A percentile compares a stretch with the other conserved stretches of the same genome.
phyloP scores from a whole-genome alignment of 345 rosid genomes.

The Geranium brycei region DNA sequence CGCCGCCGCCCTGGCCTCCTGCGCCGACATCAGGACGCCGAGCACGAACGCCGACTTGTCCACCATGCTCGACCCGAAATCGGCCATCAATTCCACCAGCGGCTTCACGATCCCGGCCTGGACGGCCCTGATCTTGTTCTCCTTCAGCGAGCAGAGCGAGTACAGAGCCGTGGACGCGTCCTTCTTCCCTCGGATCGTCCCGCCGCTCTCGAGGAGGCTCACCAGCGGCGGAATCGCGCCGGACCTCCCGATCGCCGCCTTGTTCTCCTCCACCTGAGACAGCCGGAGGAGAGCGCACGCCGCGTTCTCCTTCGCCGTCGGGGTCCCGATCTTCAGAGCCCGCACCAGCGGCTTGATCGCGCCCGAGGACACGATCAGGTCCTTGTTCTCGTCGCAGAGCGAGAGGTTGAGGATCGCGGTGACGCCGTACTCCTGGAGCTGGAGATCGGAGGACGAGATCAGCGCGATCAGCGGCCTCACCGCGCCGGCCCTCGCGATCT shows the following conservation, averaged over 20 bases:
- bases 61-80: conserved; percentile 87
- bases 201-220: conserved; percentile 53
- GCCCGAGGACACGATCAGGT: conserved; percentile 54
- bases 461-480: conserved; percentile 58
- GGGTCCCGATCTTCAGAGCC: conserved; percentile 56
- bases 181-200: conserved; percentile 56
- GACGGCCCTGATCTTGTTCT: conserved; percentile 74
- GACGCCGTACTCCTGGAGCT: conserved; percentile 86
- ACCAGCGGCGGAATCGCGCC: conserved; percentile 74
- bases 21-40: conserved; percentile 36
- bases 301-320: conserved; percentile 80
- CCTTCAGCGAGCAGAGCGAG: conserved; percentile 62
- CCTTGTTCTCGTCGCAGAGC: conserved; percentile 88
- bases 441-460: conserved; percentile 53
- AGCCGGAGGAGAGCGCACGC: conserved; percentile 85
- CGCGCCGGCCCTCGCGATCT: conserved; percentile 78
- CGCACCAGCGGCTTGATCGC: conserved; percentile 76
- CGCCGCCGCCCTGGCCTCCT: conserved; percentile 55
- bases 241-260: conserved; percentile 73
- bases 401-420: conserved; percentile 86
- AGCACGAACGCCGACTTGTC: conserved; percentile 82
- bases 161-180: conserved; percentile 91
- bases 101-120: conserved; percentile 74
- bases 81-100: conserved; percentile 85
- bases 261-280: conserved; percentile 78